Conservation (phyloP, 73 alveolate species). For the Paramecium sonneborni region DNA sequence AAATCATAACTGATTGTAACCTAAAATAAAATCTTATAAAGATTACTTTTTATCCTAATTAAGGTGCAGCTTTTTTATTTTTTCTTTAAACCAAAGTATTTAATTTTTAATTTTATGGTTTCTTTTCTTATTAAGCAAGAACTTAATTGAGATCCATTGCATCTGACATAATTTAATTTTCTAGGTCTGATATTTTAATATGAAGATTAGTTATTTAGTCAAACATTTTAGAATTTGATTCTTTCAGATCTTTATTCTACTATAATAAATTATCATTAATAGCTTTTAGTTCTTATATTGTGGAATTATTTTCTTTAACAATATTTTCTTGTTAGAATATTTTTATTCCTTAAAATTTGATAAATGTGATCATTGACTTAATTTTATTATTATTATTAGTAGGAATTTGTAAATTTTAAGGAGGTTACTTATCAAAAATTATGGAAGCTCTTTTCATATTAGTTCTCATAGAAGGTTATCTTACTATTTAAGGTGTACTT, state of each 20-base stretch:
- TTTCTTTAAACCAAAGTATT: not conserved
- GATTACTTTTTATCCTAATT: conserved; percentile 39
- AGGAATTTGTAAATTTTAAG: not conserved
- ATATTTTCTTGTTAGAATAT: not conserved
- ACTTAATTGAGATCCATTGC: conserved; percentile 8
- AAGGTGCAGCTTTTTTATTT: not conserved
- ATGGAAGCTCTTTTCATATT: not conserved
- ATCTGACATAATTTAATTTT: conserved; percentile 18
- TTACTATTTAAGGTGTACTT: not conserved
- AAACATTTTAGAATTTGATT: not conserved
- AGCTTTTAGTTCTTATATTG: not conserved
- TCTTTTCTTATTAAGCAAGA: not conserved
- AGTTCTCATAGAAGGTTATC: not conserved
- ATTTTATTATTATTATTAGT: not conserved
- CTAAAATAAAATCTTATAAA: not conserved
- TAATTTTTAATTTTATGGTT: not conserved
- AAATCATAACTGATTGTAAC: conserved; percentile 36
- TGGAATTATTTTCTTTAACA: not conserved
- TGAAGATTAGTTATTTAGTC: not conserved
- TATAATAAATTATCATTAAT: not conserved
- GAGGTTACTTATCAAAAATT: not conserved
- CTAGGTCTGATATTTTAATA: not conserved
- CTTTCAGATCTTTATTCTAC: not conserved
- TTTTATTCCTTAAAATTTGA: not conserved
- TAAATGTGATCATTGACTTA: not conserved